Base-by-base conservation (phyloP, 2,329 filamentous ascomycete species). In the Botrytis medusae region DNA sequence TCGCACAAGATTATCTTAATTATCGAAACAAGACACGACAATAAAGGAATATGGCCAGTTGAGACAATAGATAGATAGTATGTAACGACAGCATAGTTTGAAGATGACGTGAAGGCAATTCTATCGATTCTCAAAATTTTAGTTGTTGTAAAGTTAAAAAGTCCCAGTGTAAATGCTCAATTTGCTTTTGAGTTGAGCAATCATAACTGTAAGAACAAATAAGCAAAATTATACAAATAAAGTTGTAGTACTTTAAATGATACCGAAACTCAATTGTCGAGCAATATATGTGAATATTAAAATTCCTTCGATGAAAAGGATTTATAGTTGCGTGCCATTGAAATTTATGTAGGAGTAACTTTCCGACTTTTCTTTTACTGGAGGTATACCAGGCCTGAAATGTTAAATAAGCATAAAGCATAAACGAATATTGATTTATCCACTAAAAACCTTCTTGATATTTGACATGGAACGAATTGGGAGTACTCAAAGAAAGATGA, bases 161-260 rank as follows among this genome's bases (percentile, higher is more conserved):
- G 42, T 25, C 25, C 18, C 42, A 34, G 29, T 22, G 32, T 32
- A 40, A n/a, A 32, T 25, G 34, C 22, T 67, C n/a, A 25, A 67
- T 63, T 18, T 51, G 7, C 34, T n/a, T 18, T 51, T n/a, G 22
- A n/a, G 22, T 37, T 46, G 44, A 32, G 44, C 22, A 32, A 48
- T 51, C 5, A 14, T 48, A 37, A 25, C 29, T 5, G 63, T 65
- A 37, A 20, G 51, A 48, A 37, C 29, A 32, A 37, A 37, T 25
- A 34, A 29, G 14, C 14, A 14, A 57, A n/a, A 9, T 34, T 18
- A 37, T 67, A 5, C 14, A 51, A 51, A 51, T 67, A 37, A 29
- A 25, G 44, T 34, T 37, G 63, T 65, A 51, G n/a, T 37, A 51
- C 29, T 48, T 37, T 65, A 65, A 65, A 48, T 67, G 63, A 37